Evolutionary conservation across 2,329 filamentous ascomycete genomes (phyloP).

Genomic region (Aspergillus felis): DNA sequence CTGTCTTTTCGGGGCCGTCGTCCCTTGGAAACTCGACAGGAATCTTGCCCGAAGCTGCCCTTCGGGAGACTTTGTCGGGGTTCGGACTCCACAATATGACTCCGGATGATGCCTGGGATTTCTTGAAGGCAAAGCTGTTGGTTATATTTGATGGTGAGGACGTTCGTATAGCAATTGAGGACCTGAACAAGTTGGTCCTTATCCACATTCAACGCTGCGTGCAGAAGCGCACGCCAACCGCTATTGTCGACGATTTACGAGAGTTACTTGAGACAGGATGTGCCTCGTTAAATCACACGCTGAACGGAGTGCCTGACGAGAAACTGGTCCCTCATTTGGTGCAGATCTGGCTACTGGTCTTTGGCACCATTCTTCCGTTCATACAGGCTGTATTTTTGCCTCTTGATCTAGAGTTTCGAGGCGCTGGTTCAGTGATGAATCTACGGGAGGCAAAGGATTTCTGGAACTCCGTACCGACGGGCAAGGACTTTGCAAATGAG

Average conservation of each 20-base stretch:
- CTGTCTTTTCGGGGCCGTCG: constrained; percentile 33
- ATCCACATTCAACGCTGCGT: constrained; percentile 62
- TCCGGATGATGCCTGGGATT: constrained; percentile 62
- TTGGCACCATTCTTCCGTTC: constrained; percentile 85
- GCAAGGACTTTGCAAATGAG: constrained; percentile 48
- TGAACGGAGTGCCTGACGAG: constrained; percentile 76
- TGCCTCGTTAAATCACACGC: constrained; percentile 74
- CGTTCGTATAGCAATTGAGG: constrained; percentile 61
- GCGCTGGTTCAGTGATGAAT: constrained; percentile 73
- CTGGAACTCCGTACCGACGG: constrained; percentile 69
- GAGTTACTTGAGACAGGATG: constrained; percentile 71
- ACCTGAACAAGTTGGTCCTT: constrained; percentile 60
- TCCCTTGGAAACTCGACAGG: constrained; percentile 32
- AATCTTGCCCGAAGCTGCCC: constrained; percentile 31
- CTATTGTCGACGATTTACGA: constrained; percentile 60
- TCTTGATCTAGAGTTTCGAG: constrained; percentile 87
- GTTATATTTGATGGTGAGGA: constrained; percentile 64
- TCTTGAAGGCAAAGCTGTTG: constrained; percentile 60
- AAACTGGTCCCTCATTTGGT: constrained; percentile 85
- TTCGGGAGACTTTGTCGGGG: constrained; percentile 41
- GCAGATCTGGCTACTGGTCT: constrained; percentile 90
- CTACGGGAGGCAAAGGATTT: constrained; percentile 80
- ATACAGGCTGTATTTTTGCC: constrained; percentile 94
- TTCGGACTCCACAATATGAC: constrained; percentile 68
- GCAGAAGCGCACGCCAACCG: constrained; percentile 54